Evolutionary conservation across 176 grass and related monocot genomes (phyloP), one percentile per base, ranked within the genome.

Genomic region (Dactylis glomerata): DNA sequence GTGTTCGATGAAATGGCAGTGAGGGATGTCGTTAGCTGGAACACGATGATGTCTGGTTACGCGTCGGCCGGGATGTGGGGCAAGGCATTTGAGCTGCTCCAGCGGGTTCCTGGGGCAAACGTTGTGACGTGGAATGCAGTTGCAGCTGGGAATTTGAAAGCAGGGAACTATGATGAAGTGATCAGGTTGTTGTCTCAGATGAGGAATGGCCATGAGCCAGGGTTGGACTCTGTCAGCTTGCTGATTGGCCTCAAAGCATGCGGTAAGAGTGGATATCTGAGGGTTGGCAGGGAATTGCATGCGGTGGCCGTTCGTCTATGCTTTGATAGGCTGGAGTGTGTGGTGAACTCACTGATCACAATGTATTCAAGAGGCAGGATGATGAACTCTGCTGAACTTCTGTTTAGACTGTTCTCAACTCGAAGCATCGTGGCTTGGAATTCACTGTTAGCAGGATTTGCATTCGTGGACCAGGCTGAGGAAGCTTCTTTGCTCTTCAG

Each of bases 221-320:
- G 79, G 15, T 19, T 90, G 13, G 91, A 96, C 81, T 65, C 22
- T 61, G 88, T 93, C 16, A 89, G 83, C 16, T 15, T 93, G 23
- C 26, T 96, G 58, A 66, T 91, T 79, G 91, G 83, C 32, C 80
- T 96, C 31, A 96, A 87, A 42, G 83, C 93, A 6, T 93, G 91
- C 51, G 83, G 71, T 51, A 81, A 61, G 72, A 62, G 45, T 15
- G 79, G 84, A 17, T 38, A 82, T 47, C 19, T 85, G 71, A 91
- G 50, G 31, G 16, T 81, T 51, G 93, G 93, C 45, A 89, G 83
- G 64, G 93, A 91, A 55, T 76, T 96, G 68, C 93, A 91, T n/a
- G 86, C 50, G 31, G 81, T 68, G 22, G 77, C 88, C 47, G 30
- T 93, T 54, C 77, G 88, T 81, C 49, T 77, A 8, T 54, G 36